Base-by-base conservation (phyloP, 2,329 filamentous ascomycete genomes). In the Uncinocarpus reesii region DNA sequence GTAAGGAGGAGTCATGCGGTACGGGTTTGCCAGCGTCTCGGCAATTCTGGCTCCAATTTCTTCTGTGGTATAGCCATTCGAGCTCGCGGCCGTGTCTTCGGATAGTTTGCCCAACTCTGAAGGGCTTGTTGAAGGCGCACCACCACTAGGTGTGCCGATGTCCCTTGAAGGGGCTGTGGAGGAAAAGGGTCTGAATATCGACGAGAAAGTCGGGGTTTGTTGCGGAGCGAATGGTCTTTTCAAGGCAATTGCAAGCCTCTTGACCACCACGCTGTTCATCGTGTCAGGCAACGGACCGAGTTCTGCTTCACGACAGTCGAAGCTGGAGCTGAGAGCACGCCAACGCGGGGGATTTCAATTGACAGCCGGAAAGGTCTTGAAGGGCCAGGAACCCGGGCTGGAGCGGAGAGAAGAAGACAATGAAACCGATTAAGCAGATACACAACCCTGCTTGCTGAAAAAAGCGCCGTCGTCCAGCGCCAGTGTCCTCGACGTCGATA, bases 1-100 rank as follows among this genome's bases (percentile, higher is more conserved):
- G 71, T 87, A 40, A 47, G 38, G 11, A 46, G 43, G 40, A 26
- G 29, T 36, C 20, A 36, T 18, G 21, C 32, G 36, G 7, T 49
- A 46, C 11, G 50, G 47, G 31, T 49, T 47, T 11, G 24, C 24
- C 7, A 47, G 36, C 5, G 28, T 42, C 20, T 34, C 23, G n/a
- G 32, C 11, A 15, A 52, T 48, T 26, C 41, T 46, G 18, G 46
- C 24, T 5, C 10, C 26, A 20, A 41, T 11, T 2, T 45, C 26
- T 13, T 38, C n/a, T 2, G 35, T 35, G 15, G 11, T 15, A 21
- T 32, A 26, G 21, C 13, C 23, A 2, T 40, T 3, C 10, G 40
- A 23, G 35, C 41, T 15, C 15, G 42, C 34, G 16, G 31, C 32
- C n/a, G 47, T 44, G 20, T 31, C 29, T 40, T 49, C 32, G 18